phyloP scores from a whole-genome alignment of 2,329 filamentous ascomycete genomes.

The Colletotrichum tofieldiae region DNA sequence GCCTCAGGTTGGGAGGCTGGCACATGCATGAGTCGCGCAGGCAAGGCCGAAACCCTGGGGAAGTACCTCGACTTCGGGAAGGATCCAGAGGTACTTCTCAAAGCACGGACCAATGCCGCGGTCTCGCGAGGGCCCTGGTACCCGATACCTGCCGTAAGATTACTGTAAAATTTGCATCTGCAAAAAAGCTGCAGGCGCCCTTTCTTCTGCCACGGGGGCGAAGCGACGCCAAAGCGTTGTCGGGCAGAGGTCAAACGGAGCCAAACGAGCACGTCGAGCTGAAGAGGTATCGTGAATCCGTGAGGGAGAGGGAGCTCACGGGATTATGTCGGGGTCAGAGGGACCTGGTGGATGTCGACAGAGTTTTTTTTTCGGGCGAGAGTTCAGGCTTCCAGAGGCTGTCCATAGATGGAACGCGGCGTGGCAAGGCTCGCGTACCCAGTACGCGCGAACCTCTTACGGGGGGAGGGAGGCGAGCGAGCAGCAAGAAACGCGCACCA shows the following conservation, averaged over 20 bases:
- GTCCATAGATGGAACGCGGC: slow-evolving; percentile 25
- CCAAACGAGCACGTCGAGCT: background rate
- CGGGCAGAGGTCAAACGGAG: background rate
- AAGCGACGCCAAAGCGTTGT: slow-evolving; percentile 27
- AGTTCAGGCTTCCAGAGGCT: slow-evolving; percentile 30
- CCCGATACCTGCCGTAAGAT: slow-evolving; percentile 40
- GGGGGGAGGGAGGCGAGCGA: slow-evolving; percentile 5
- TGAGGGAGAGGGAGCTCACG: background rate
- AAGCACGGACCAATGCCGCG: slow-evolving; percentile 35
- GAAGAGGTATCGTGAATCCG: background rate
- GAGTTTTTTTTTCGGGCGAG: slow-evolving; percentile 39
- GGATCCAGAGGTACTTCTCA: slow-evolving; percentile 26
- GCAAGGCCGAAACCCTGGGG: slow-evolving; percentile 16
- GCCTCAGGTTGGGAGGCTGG: slow-evolving; percentile 21
- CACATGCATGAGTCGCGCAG: slow-evolving; percentile 41
- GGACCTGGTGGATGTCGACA: slow-evolving; percentile 23
- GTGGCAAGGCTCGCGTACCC: slow-evolving; percentile 43
- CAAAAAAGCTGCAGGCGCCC: slow-evolving; percentile 35
- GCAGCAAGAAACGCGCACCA: slow-evolving; percentile 29
- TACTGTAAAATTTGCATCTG: slow-evolving; percentile 41
- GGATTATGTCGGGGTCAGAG: background rate
- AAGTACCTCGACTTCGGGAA: slow-evolving; percentile 35
- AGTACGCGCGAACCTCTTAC: slow-evolving; percentile 28
- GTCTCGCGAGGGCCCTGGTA: slow-evolving; percentile 29
- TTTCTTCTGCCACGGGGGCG: slow-evolving; percentile 21